Conservation (phyloP, 208 protist genomes). For the Trypanosoma rangeli region DNA sequence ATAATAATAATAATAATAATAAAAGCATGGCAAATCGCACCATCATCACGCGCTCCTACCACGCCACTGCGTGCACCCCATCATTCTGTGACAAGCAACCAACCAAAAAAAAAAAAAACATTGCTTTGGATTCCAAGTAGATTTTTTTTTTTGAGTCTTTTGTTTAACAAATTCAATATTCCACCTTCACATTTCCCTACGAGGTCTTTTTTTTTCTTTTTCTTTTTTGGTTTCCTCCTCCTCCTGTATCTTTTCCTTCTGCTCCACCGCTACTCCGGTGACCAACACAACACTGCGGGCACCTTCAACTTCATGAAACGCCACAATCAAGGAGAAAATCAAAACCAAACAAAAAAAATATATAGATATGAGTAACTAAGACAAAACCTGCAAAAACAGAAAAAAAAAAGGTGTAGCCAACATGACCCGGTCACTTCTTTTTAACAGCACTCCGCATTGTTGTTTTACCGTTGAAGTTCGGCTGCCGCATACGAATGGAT, state of each 20-base stretch:
- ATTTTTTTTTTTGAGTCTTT: neutral
- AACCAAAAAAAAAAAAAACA: neutral
- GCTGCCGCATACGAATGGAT: conserved; percentile 90
- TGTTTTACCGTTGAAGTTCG: conserved; percentile 89
- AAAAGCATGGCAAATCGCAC: no score
- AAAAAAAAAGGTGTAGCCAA: conserved; percentile 2
- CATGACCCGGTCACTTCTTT: conserved; percentile 38
- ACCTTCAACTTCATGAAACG: conserved; percentile 4
- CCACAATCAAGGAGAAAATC: conserved; percentile 1
- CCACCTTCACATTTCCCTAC: no score
- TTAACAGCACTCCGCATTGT: conserved; percentile 69
- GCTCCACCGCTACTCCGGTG: neutral
- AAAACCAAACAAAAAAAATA: conserved; percentile 5
- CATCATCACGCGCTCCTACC: no score
- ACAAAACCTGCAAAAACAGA: conserved; percentile 3
- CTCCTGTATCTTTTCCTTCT: neutral
- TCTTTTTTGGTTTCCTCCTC: no score
- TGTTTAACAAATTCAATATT: no score
- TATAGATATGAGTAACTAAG: neutral
- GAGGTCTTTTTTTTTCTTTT: no score
- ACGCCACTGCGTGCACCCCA: no score
- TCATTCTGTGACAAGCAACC: no score
- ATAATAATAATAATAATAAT: no score
- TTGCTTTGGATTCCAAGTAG: neutral
- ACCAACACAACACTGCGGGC: neutral